Base-by-base conservation (phyloP, 257 asterid species). In the Apocynum venetum region DNA sequence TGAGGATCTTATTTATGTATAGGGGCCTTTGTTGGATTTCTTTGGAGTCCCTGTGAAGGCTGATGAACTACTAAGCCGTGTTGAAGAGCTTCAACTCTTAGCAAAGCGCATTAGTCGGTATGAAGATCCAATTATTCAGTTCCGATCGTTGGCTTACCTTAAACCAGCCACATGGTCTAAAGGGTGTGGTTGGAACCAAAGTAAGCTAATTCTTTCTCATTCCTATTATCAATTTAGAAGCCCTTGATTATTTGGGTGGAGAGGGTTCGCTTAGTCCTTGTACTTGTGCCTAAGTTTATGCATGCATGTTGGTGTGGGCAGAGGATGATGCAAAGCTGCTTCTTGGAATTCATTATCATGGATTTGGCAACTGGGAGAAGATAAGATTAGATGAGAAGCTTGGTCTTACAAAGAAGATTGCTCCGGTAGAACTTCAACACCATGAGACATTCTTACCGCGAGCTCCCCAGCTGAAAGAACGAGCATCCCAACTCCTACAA, bases 151-250 rank as follows among this genome's bases (percentile, higher is more conserved):
- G 74, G 87, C 91, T 71, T 93, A 85, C 83, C 97, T 91, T 77
- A 96, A 92, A 82, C 97, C 97, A 72, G 91, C 98, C 74, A 89
- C 98, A 0, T 96, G 99, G 99, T 93, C 99, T 70, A 96, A 93
- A 86, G 99, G 99, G 56, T 96, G 99, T 91, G 98, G 99, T 80
- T 96, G 99, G 99, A 96, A 93, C 81, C 99, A 90, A 85, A 96
- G 99, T 96, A 89, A 88, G 97, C 52, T 15, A 44, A 44, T 74
- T 59, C 56, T 72, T 73, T 49, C 43, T 70, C n/a, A 52, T 77
- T 25, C 40, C 41, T 38, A 36, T 40, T 64, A 14, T 72, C 4
- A 74, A 41, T 75, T 36, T 60, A 36, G 63, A 64, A 57, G 51
- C 6, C 8, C 12, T 9, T 56, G 25, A 55, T 41, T 48, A 67